Base-by-base conservation (phyloP, 2,329 filamentous ascomycete species). In the Cladosporium oxysporum region DNA sequence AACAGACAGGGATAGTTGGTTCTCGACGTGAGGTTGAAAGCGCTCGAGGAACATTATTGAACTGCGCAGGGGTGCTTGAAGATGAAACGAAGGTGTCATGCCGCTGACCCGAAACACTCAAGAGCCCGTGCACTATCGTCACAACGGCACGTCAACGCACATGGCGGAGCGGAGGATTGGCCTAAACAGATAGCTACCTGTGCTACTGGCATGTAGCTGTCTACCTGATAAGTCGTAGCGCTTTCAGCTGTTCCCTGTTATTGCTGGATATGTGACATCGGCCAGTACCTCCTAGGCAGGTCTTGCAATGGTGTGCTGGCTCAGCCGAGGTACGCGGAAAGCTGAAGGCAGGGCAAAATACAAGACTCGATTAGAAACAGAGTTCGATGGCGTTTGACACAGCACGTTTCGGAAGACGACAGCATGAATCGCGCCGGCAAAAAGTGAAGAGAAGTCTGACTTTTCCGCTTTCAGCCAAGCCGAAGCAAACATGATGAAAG, bases 11-110 rank as follows among this genome's bases (percentile, higher is more conserved):
- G 41, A 47, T 47, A 12, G 8, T 47, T 21, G 41, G 7, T 47
- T 5, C 41, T 21, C 28, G 52, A 33, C 21, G 52, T 55, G 29
- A 55, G n/a, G 52, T 55, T 10, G 35, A 28, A 59, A 55, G 52
- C 29, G 14, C 28, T 21, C 16, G 14, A 18, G 28, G n/a, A 55
- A n/a, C 3, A 47, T 12, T 47, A 23, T 47, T 47, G n/a, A 23
- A 47, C n/a, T 55, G 31, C 26, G 5, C 52, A 29, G 26, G 28
- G 28, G 18, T 55, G 52, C 10, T 55, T 29, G 16, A 55, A 11
- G 52, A 55, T 33, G 52, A 55, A 55, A 55, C 52, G 52, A 33
- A 29, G 29, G 29, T 55, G 52, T 29, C n/a, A 29, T 55, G 52
- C 52, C 52, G 29, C 28, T 55, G 52, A n/a, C 31, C 52, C 52